Evolutionary conservation across 2,329 filamentous ascomycete species (phyloP), one percentile per base, ranked within the genome.

Genomic region (Aspergillus niger): DNA sequence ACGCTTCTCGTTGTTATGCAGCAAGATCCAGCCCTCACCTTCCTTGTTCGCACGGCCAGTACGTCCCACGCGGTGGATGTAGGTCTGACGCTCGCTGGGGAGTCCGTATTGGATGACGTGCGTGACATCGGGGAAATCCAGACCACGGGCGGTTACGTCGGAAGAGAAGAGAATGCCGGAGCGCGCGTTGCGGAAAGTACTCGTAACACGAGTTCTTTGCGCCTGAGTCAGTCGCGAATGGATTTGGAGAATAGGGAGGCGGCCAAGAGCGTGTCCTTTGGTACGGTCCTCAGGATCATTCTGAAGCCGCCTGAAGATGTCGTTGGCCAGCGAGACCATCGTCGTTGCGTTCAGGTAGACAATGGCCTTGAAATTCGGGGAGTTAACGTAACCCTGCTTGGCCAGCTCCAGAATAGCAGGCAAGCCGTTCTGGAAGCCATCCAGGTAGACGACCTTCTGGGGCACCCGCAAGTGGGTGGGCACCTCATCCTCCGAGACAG

Each of bases 291-390:
- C 71, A 8, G 76, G 74, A 13, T 75, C 57, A n/a, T 51, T 70
- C 26, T 71, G 71, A 53, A 87, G 78, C 32, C 80, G 79, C 59
- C 80, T 76, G 55, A 92, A 85, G 22, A 89, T 77, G 15, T 83
- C 80, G 20, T 83, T 79, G 22, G 86, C 86, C 51, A 92, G 80
- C 59, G 88, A 82, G 48, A 92, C 91, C 64, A 90, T 83, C 24
- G 86, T 85, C 0, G 90, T 96, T 22, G 90, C 91, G 69, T 91
- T 91, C 74, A 94, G 89, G 80, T 97, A 99, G 44, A 97, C 81
- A 62, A 99, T 96, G n/a, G 92, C 91, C 83, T 99, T 99, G 85
- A 98, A 97, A 0, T 30, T 81, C 67, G n/a, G 82, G 75, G 67
- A 30, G 10, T 30, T 90, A 36, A 10, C 32, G 32, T 36, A 36